Evolutionary conservation across 768 basidiomycete species (phyloP).

Genomic region (Psilocybe subaeruginosa): DNA sequence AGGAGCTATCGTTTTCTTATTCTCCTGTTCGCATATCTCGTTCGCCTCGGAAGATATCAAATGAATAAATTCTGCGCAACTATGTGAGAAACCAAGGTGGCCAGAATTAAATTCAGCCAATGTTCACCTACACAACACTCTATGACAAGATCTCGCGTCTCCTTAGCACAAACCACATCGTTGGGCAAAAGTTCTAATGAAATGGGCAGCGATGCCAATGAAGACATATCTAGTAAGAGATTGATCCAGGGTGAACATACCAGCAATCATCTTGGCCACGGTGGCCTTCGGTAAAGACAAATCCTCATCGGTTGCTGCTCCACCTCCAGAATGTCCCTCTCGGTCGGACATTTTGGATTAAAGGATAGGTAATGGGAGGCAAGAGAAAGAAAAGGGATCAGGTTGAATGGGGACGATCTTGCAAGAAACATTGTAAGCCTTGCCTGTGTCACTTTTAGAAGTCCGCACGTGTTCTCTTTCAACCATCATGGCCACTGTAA

Average conservation of each 20-base stretch:
- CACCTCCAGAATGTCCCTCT: constrained; percentile 71
- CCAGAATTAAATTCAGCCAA: constrained; percentile 11
- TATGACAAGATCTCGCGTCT: constrained; percentile 95
- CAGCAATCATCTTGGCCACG: constrained; percentile 94
- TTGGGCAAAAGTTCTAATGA: constrained; percentile 83
- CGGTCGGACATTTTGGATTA: constrained; percentile 78
- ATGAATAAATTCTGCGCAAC: constrained; percentile 92
- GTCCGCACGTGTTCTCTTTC: constrained; percentile 42
- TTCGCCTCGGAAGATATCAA: constrained; percentile 97
- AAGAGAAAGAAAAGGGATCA: neutral
- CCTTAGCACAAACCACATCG: constrained; percentile 90
- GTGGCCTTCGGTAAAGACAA: constrained; percentile 96
- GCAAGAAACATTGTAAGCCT: neutral
- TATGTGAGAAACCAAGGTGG: constrained; percentile 13
- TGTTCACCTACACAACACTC: constrained; percentile 99
- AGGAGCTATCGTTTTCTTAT: constrained; percentile 98
- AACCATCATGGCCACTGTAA: constrained; percentile 69
- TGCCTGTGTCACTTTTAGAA: constrained; percentile 27
- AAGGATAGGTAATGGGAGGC: neutral
- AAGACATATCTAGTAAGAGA: constrained; percentile 6
- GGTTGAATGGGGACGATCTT: constrained; percentile 1
- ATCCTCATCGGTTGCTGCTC: constrained; percentile 82
- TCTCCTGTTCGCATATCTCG: constrained; percentile 96
- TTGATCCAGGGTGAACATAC: constrained; percentile 40
- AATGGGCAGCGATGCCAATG: constrained; percentile 10